A percentile compares a stretch with the other conserved stretches of the same genome.
phyloP scores from a whole-genome alignment of 2,329 filamentous ascomycete genomes.

The Aureobasidium lini region DNA sequence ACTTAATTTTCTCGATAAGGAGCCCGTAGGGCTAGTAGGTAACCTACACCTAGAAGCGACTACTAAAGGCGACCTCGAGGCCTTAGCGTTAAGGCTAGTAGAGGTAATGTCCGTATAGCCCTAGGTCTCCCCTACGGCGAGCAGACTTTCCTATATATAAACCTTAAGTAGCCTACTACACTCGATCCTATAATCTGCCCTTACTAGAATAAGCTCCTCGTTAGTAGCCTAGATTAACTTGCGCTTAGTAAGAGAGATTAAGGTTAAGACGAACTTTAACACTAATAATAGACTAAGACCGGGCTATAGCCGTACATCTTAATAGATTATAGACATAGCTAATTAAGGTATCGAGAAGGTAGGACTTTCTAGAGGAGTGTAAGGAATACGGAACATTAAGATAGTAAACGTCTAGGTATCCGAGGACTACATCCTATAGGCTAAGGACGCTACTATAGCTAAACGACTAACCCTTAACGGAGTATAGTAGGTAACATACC shows the following conservation, averaged over 20 bases:
- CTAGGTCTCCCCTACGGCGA: neutral
- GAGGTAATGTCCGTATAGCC: neutral
- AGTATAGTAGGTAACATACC: neutral
- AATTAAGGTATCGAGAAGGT: too few relatives aligned
- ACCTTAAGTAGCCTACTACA: neutral
- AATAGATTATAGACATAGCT: too few relatives aligned
- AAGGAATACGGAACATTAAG: neutral
- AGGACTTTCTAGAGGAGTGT: too few relatives aligned
- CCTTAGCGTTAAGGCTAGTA: neutral
- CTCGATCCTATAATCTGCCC: neutral
- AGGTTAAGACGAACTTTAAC: conserved; percentile 1
- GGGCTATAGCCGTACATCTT: neutral
- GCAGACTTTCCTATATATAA: neutral
- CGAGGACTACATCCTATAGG: too few relatives aligned
- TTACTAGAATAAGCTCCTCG: neutral
- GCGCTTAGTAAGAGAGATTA: neutral
- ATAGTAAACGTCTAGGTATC: neutral
- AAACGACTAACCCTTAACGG: neutral
- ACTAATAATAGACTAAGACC: neutral
- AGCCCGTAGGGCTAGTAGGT: too few relatives aligned
- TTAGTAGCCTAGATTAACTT: neutral
- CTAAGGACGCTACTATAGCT: neutral
- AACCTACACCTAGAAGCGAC: neutral
- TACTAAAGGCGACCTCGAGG: neutral
- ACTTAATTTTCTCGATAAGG: neutral